Conservation (phyloP, 352 stramenopile genomes). For the Globisporangium takayamanum region DNA sequence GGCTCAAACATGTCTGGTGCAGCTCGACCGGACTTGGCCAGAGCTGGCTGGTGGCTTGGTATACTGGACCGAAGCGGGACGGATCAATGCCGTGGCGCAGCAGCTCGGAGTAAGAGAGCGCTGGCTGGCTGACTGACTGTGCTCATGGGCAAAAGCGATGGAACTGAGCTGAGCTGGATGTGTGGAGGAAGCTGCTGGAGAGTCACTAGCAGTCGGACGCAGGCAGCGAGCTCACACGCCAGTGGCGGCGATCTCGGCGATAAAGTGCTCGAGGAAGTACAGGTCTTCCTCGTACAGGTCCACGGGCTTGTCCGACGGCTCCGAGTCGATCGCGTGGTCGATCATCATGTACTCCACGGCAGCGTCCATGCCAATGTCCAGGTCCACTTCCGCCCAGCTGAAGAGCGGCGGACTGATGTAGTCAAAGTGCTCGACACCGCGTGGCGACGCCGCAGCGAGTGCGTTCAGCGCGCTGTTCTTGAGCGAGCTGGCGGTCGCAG, state of each 20-base stretch:
- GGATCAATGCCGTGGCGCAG: no score
- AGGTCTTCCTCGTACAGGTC: constrained; percentile 74
- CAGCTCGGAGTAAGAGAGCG: no score
- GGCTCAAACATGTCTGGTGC: not conserved
- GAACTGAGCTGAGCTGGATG: no score
- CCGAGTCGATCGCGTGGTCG: constrained; percentile 64
- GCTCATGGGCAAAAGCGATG: no score
- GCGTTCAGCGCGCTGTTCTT: constrained; percentile 15
- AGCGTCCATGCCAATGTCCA: constrained; percentile 63
- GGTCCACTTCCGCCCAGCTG: constrained; percentile 70
- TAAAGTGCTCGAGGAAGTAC: constrained; percentile 80
- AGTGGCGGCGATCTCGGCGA: constrained; percentile 60
- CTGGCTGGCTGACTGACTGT: no score
- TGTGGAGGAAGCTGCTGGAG: not conserved
- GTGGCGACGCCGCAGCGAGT: constrained; percentile 15
- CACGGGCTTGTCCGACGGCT: constrained; percentile 65
- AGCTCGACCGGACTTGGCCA: not conserved
- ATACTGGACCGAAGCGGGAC: no score
- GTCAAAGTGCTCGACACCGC: constrained; percentile 45
- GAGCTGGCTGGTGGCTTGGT: not conserved
- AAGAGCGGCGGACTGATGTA: constrained; percentile 26
- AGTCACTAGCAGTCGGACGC: not conserved
- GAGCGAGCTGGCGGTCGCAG: not conserved
- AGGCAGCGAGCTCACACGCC: constrained; percentile 14
- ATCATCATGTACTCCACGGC: constrained; percentile 78